Conservation (phyloP, 257 asterid genomes). For the Solanum gandarillasii region DNA sequence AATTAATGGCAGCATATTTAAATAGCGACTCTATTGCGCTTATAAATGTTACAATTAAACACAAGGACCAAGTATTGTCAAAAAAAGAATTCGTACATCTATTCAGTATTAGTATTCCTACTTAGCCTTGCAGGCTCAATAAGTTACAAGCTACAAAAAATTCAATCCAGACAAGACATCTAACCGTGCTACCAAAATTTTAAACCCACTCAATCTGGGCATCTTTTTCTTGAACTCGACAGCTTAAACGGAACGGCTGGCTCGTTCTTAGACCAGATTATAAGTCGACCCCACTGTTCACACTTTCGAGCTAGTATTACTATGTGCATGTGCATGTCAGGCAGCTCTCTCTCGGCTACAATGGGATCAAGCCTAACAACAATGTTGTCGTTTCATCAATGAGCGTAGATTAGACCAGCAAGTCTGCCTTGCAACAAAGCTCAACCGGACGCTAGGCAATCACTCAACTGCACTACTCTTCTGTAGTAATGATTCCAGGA, state of each 20-base stretch:
- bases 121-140: not conserved
- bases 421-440: not conserved
- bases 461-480: constrained; percentile 31
- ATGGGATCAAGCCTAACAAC: not conserved
- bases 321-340: not conserved
- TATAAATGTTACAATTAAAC: not conserved
- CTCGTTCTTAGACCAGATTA: not conserved
- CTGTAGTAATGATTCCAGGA: constrained; percentile 63
- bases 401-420: not conserved
- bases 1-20: not conserved
- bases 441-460: not conserved
- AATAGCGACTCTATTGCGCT: not conserved
- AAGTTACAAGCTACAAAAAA: not conserved
- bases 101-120: not conserved
- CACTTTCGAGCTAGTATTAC: not conserved
- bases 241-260: not conserved
- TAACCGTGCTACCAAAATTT: not conserved
- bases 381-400: not conserved
- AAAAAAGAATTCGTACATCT: not conserved
- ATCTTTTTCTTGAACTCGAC: not conserved
- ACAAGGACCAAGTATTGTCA: not conserved
- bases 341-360: not conserved
- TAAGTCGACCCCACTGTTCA: not conserved
- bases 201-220: not conserved
- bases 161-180: not conserved